Percentiles rank a stretch among this genome's conserved stretches.
phyloP scores from a whole-genome alignment of 768 basidiomycete species.

The Hirschioporus abietinus region DNA sequence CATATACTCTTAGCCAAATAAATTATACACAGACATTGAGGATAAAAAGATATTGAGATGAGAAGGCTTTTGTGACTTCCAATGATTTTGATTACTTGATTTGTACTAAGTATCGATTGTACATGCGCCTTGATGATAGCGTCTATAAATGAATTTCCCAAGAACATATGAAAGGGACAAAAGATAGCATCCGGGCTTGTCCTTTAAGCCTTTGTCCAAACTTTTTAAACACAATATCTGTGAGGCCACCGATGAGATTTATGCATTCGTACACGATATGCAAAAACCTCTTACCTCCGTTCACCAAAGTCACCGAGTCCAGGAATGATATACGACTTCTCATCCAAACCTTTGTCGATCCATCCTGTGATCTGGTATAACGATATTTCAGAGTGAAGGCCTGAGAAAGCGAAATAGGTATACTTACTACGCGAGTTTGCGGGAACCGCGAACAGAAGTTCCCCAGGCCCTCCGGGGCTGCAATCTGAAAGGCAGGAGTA shows the following conservation, averaged over 20 bases:
- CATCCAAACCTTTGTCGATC: slow-evolving; percentile 91
- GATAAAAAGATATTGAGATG: neutral
- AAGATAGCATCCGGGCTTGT: neutral
- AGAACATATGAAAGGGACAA: neutral
- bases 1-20: no score
- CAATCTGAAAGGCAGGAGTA: slow-evolving; percentile 49
- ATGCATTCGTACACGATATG: neutral
- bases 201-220: neutral
- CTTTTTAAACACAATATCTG: neutral
- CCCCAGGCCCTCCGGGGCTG: slow-evolving; percentile 84
- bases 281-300: slow-evolving; percentile 47
- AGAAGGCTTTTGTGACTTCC: neutral
- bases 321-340: slow-evolving; percentile 86
- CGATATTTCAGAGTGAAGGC: neutral
- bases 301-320: slow-evolving; percentile 98
- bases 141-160: neutral
- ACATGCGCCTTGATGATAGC: neutral
- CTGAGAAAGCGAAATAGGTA: neutral
- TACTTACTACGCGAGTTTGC: slow-evolving; percentile 68
- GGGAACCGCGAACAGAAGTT: slow-evolving; percentile 77
- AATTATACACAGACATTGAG: neutral
- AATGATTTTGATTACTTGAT: neutral
- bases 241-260: neutral
- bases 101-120: neutral
- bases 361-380: slow-evolving; percentile 78